Percentiles rank a stretch among this genome's conserved stretches.
Evolutionary conservation across 2,329 filamentous ascomycete species (phyloP).

Genomic region (Cladosporium sp.): DNA sequence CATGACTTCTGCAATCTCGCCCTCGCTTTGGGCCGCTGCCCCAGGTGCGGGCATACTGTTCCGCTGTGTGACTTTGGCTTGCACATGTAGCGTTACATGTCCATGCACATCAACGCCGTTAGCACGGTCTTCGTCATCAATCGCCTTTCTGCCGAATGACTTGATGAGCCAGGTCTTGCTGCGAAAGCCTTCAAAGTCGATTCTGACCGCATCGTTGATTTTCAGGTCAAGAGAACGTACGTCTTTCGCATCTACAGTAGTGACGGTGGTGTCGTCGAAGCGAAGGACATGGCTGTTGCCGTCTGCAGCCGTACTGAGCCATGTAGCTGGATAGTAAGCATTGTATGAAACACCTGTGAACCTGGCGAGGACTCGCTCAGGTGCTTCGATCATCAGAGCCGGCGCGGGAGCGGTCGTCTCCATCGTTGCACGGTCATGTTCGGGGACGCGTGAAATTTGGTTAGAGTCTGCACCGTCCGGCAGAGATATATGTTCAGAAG

Average conservation of each 20-base stretch:
- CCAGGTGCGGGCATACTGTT: slow-evolving; percentile 37
- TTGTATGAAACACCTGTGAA: slow-evolving; percentile 55
- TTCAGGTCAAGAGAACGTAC: slow-evolving; percentile 48
- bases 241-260: slow-evolving; percentile 43
- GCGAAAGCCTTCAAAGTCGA: slow-evolving; percentile 49
- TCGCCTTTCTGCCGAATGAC: slow-evolving; percentile 44
- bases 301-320: slow-evolving; percentile 50
- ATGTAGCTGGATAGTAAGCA: slow-evolving; percentile 64
- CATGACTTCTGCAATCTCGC: slow-evolving; percentile 42
- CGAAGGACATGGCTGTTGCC: slow-evolving; percentile 47
- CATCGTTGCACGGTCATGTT: neutral
- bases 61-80: slow-evolving; percentile 40
- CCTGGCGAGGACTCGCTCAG: slow-evolving; percentile 59
- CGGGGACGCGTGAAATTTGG: neutral
- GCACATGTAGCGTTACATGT: slow-evolving; percentile 43
- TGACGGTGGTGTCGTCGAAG: slow-evolving; percentile 52
- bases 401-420: neutral
- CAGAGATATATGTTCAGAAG: neutral
- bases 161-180: slow-evolving; percentile 48
- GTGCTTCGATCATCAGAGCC: slow-evolving; percentile 24
- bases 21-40: slow-evolving; percentile 22
- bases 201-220: slow-evolving; percentile 49
- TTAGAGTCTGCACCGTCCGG: neutral
- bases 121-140: slow-evolving; percentile 34
- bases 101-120: slow-evolving; percentile 47